Evolutionary conservation across 352 stramenopile genomes (phyloP).

Genomic region (Pythium pectinolyticum): DNA sequence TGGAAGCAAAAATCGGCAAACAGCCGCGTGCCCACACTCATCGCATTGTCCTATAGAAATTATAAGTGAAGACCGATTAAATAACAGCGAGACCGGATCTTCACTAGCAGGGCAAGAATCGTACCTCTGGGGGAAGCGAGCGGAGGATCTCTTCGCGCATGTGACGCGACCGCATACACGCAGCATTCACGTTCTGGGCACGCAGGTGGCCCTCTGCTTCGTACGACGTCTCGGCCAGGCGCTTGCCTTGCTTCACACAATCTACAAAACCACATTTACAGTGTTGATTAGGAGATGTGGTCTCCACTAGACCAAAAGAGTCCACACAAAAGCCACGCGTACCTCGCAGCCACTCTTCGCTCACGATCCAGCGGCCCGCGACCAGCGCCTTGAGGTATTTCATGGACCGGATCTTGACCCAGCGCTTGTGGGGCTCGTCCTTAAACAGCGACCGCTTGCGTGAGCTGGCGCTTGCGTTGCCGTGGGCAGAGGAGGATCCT

Average conservation of each 20-base stretch:
- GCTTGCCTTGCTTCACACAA: conserved; percentile 24
- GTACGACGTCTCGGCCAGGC: conserved; percentile 28
- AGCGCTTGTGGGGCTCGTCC: conserved; percentile 43
- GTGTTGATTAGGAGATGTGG: conserved; percentile 1
- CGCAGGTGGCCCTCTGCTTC: conserved; percentile 35
- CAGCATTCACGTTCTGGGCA: conserved; percentile 25
- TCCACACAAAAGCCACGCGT: background rate
- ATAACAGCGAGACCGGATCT: background rate
- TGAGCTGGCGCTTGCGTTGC: background rate
- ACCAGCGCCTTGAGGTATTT: conserved; percentile 87
- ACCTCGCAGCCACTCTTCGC: conserved; percentile 79
- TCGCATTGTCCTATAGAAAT: conserved; percentile 18
- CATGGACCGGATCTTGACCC: conserved; percentile 83
- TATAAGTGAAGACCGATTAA: background rate
- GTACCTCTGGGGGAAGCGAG: conserved; percentile 4
- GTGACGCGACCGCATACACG: conserved; percentile 26
- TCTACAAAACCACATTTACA: conserved; percentile 11
- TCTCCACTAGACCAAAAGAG: background rate
- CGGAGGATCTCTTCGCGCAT: conserved; percentile 32
- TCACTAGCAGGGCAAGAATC: background rate
- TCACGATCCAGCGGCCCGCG: conserved; percentile 82
- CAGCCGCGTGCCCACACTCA: conserved; percentile 58
- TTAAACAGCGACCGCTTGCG: conserved; percentile 56
- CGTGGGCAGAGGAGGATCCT: background rate
- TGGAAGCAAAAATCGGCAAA: conserved; percentile 74